Conservation (phyloP, 345 rosid species). For the Cardiospermum halicacabum region DNA sequence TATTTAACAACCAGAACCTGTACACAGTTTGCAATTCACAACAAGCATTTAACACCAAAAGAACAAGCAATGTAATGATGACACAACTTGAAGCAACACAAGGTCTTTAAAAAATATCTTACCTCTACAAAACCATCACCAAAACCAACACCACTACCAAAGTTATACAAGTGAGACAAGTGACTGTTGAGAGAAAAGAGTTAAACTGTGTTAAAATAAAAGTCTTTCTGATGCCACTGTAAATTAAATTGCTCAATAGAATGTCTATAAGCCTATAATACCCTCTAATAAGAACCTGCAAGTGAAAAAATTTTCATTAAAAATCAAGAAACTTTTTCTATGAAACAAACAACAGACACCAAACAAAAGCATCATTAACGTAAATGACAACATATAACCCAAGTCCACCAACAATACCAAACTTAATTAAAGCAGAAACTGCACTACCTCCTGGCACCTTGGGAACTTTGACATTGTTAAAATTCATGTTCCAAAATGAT, state of each 20-base stretch:
- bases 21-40: neutral
- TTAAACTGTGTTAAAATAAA: constrained; percentile 83
- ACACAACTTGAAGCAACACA: neutral
- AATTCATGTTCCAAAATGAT: constrained; percentile 30
- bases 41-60: no score
- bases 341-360: neutral
- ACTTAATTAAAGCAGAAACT: constrained; percentile 52
- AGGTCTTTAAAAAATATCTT: constrained; percentile 10
- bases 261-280: constrained; percentile 87
- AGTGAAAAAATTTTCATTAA: constrained; percentile 9
- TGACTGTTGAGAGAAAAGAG: constrained; percentile 91
- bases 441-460: constrained; percentile 75
- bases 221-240: constrained; percentile 76
- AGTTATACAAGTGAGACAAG: constrained; percentile 65
- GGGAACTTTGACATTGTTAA: constrained; percentile 73
- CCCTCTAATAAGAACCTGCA: constrained; percentile 87
- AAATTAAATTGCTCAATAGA: constrained; percentile 90
- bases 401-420: constrained; percentile 64
- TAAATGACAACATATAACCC: constrained; percentile 64
- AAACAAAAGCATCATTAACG: neutral
- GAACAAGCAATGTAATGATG: no score
- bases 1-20: neutral
- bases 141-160: constrained; percentile 78
- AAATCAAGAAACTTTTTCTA: neutral
- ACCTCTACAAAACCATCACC: constrained; percentile 95